phyloP scores from a whole-genome alignment of 2,329 filamentous ascomycete species.

The Cercospora janseana region DNA sequence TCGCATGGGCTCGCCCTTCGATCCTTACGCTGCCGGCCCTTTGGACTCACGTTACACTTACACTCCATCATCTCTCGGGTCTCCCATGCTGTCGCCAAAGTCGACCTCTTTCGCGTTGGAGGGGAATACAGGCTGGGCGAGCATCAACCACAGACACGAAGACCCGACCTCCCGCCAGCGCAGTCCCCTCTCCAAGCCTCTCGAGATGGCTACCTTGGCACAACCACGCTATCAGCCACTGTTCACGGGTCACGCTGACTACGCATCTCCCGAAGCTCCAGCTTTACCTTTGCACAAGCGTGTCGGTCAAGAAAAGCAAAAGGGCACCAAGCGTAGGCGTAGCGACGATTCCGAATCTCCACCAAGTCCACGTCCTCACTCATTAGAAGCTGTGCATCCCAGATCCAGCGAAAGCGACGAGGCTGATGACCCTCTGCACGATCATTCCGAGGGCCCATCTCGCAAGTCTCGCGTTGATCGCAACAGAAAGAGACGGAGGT shows the following conservation, averaged over 20 bases:
- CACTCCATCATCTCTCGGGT: slow-evolving; percentile 18
- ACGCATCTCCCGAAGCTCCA: no score
- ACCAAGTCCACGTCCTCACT: slow-evolving; percentile 12
- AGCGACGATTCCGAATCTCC: slow-evolving; percentile 9
- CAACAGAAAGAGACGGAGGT: background rate
- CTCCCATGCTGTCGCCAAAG: slow-evolving; percentile 35
- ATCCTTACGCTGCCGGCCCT: slow-evolving; percentile 17
- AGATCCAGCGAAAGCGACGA: slow-evolving; percentile 26
- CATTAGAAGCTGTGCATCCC: slow-evolving; percentile 11
- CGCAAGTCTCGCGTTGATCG: background rate
- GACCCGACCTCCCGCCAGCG: slow-evolving; percentile 4
- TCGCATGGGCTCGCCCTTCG: slow-evolving; percentile 31
- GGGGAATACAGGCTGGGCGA: slow-evolving; percentile 26
- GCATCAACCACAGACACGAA: slow-evolving; percentile 28
- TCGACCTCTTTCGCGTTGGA: slow-evolving; percentile 14
- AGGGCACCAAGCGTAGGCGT: slow-evolving; percentile 18
- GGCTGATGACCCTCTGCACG: slow-evolving; percentile 18
- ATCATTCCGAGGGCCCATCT: slow-evolving; percentile 5
- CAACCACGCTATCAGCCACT: no score
- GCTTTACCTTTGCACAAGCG: no score
- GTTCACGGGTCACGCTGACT: no score
- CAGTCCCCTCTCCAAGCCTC: slow-evolving; percentile 6
- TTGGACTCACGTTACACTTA: slow-evolving; percentile 17
- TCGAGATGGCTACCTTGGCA: no score
- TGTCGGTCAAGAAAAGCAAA: background rate